These are phyloP conservation scores for Ballota nigra DNA, from an alignment of 257 asterid genomes.

Conservation along the genomic window DNA sequence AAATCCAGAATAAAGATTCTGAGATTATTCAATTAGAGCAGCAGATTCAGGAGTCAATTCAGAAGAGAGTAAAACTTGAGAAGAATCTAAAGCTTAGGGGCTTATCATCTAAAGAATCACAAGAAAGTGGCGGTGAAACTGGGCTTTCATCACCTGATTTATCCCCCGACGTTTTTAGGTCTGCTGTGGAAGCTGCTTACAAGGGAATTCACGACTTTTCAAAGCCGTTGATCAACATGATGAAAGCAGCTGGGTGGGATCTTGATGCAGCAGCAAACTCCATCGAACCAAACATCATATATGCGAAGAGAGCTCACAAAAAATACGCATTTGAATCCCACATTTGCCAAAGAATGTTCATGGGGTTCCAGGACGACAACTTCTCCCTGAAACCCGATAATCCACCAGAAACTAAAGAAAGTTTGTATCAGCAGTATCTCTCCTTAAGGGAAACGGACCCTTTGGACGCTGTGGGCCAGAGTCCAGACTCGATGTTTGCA, in stretches of 20 bases:
- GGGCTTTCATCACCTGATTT: conserved; percentile 48
- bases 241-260: conserved; percentile 99
- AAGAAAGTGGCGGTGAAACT: conserved; percentile 54
- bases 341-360: conserved; percentile 90
- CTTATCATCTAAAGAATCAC: conserved; percentile 75
- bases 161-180: conserved; percentile 70
- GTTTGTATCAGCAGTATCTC: conserved; percentile 62
- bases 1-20: conserved; percentile 92
- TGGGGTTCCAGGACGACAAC: conserved; percentile 83
- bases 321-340: conserved; percentile 95
- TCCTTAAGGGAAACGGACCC: conserved; percentile 84
- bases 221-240: conserved; percentile 95
- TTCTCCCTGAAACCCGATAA: conserved; percentile 53
- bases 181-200: conserved; percentile 79
- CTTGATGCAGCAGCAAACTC: conserved; percentile 96
- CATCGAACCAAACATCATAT: conserved; percentile 65
- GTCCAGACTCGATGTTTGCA: conserved; percentile 68
- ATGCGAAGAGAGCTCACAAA: conserved; percentile 96
- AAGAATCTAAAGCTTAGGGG: conserved; percentile 97
- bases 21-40: conserved; percentile 84
- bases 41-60: conserved; percentile 89
- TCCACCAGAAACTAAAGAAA: conserved; percentile 39
- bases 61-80: conserved; percentile 87
- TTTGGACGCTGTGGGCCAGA: conserved; percentile 76
- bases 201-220: conserved; percentile 92